These are phyloP conservation scores for Coemansia sp. DNA, from an alignment of 192 early-diverging fungal species.

Conservation along the genomic window DNA sequence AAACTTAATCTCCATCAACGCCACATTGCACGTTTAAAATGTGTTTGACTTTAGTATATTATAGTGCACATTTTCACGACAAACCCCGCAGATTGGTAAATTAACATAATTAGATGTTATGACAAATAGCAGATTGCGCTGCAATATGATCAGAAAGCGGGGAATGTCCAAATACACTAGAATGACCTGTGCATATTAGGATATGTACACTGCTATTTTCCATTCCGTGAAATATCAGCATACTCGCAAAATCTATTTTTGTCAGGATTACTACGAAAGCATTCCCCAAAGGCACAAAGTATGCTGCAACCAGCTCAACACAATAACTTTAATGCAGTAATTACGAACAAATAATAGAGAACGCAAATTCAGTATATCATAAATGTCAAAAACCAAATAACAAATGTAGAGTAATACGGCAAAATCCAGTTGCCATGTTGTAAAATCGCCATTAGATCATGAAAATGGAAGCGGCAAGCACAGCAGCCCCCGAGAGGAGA, in stretches of 20 bases:
- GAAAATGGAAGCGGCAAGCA: constrained; percentile 18
- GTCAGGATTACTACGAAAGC: no score
- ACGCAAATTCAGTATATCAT: constrained; percentile 2
- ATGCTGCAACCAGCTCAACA: neutral
- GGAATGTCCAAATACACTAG: constrained; percentile 65
- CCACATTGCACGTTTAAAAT: neutral
- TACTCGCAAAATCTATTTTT: no score
- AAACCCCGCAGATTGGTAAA: constrained; percentile 80
- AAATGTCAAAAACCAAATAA: neutral
- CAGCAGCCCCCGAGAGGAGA: constrained; percentile 34
- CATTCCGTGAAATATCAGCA: constrained; percentile 75
- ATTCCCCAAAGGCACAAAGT: no score
- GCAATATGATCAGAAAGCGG: constrained; percentile 57
- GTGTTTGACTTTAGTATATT: constrained; percentile 45
- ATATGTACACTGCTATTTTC: constrained; percentile 85
- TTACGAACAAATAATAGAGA: neutral
- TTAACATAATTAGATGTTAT: constrained; percentile 77
- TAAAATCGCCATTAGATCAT: constrained; percentile 9
- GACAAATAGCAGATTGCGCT: constrained; percentile 63
- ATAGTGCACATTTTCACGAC: constrained; percentile 65
- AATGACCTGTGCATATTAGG: constrained; percentile 76
- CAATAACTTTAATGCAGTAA: neutral
- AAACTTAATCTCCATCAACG: no score
- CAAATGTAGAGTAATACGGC: neutral
- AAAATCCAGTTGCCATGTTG: neutral